phyloP scores from a whole-genome alignment of 2,329 filamentous ascomycete genomes.

The Epichloe uncinata region DNA sequence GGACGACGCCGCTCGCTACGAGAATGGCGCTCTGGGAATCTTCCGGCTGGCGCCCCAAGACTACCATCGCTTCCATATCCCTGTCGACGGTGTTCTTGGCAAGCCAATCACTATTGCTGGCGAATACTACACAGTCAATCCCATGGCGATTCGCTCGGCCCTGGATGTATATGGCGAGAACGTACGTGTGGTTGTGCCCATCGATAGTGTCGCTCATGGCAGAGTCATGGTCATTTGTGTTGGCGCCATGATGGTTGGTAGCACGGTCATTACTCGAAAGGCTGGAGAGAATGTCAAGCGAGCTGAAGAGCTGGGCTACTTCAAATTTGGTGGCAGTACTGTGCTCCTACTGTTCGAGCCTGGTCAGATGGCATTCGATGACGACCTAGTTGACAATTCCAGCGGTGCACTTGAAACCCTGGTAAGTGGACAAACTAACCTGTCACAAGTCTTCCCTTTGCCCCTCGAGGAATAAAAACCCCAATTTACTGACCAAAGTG shows the following conservation, averaged over 20 bases:
- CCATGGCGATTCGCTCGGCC: conserved; percentile 92
- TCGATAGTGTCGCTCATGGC: conserved; percentile 77
- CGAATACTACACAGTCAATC: conserved; percentile 98
- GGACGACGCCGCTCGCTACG: conserved; percentile 71
- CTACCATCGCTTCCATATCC: conserved; percentile 97
- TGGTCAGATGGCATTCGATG: conserved; percentile 79
- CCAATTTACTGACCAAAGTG: neutral
- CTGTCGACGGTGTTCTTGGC: conserved; percentile 80
- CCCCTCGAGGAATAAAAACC: neutral
- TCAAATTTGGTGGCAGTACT: conserved; percentile 96
- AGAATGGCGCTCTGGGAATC: conserved; percentile 66
- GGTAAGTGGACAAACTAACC: conserved; percentile 42
- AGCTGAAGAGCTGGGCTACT: conserved; percentile 91
- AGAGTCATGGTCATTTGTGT: conserved; percentile 96
- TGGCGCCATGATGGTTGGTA: conserved; percentile 98
- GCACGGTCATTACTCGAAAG: conserved; percentile 84
- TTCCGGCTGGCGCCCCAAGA: conserved; percentile 95
- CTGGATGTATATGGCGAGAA: conserved; percentile 98
- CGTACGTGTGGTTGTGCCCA: conserved; percentile 75
- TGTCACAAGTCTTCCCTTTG: neutral
- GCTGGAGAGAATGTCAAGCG: conserved; percentile 69
- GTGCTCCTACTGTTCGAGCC: conserved; percentile 83
- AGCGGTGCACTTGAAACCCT: conserved; percentile 78
- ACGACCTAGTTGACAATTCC: conserved; percentile 79
- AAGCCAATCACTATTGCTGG: conserved; percentile 81